Percentiles rank a stretch among this genome's conserved stretches.
These are phyloP conservation scores for Alternaria dauci DNA, from an alignment of 2,329 filamentous ascomycete species.

Conservation along the genomic window DNA sequence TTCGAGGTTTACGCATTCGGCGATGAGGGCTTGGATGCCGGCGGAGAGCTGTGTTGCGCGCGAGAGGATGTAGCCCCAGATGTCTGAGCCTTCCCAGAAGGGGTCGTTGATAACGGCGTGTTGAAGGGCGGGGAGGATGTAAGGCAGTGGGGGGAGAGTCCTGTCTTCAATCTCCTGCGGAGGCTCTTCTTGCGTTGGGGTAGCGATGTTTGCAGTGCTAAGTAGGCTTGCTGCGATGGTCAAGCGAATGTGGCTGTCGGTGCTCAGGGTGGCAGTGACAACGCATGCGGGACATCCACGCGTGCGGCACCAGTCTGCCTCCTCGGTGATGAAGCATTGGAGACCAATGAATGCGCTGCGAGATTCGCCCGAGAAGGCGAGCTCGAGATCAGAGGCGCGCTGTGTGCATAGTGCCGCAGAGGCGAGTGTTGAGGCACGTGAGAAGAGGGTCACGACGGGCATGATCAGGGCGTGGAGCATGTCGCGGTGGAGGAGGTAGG, in stretches of 20 bases:
- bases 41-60: slow-evolving; percentile 54
- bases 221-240: slow-evolving; percentile 59
- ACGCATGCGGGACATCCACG: slow-evolving; percentile 64
- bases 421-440: slow-evolving; percentile 63
- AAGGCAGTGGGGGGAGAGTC: slow-evolving; percentile 44
- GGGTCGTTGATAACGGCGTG: slow-evolving; percentile 52
- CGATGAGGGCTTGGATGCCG: slow-evolving; percentile 57
- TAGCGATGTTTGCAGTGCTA: slow-evolving; percentile 21
- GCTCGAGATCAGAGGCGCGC: slow-evolving; percentile 62
- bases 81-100: slow-evolving; percentile 52
- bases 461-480: slow-evolving; percentile 66
- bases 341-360: slow-evolving; percentile 67
- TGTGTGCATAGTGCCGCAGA: slow-evolving; percentile 58
- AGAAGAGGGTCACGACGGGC: slow-evolving; percentile 65
- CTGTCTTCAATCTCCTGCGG: background rate
- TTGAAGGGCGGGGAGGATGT: slow-evolving; percentile 55
- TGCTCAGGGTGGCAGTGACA: slow-evolving; percentile 55
- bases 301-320: slow-evolving; percentile 66
- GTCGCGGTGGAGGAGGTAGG: slow-evolving; percentile 64
- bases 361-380: slow-evolving; percentile 65
- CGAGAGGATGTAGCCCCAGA: slow-evolving; percentile 55
- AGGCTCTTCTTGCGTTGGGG: slow-evolving; percentile 19
- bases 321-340: slow-evolving; percentile 65
- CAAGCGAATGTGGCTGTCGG: slow-evolving; percentile 58
- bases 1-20: slow-evolving; percentile 55